Base-by-base conservation (phyloP, 176 grass and related monocot species). In the Juncus inflexus region DNA sequence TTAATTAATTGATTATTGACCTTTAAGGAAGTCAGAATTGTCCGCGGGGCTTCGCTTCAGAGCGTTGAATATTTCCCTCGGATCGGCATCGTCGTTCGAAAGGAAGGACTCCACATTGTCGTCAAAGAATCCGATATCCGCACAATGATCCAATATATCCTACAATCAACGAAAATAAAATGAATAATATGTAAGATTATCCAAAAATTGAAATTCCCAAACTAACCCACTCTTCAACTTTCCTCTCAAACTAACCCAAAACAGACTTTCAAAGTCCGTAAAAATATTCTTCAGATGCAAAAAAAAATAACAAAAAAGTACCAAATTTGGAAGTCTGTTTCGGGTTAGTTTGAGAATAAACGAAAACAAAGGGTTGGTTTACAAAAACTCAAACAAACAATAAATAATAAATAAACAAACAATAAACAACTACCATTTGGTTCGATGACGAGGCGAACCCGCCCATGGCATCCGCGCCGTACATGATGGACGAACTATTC, bases 91-190 rank as follows among this genome's bases (percentile, higher is more conserved):
- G 65, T 91, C 87, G 72, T 89, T 88, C 15, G 87, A 97, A 55
- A 97, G 82, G 73, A 97, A 97, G 12, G 92, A 91, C 73, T 91
- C 92, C 55, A 97, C 87, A 50, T 97, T 91, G 36, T 91, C 92
- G 77, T 89, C 92, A 62, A 97, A 91, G 53, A 76, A 83, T 65
- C 80, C 80, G 58, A 83, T 76, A 79, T 97, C 87, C 7, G 79
- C 82, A 54, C 90, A 97, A 76, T 47, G 74, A 75, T 97, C 92
- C 77, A 97, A 76, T 64, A 83, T 84, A 84, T 91, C 92, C 85
- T 97, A 74, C 62, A 71, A 89, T 43, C 53, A 62, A 70, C 7
- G 77, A 28, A 69, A 74, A 39, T 74, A 28, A 28, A 28, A 28
- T 28, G 4, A 67, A 28, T 28, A 28, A 28, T 28, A 28, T 28